These are phyloP conservation scores for Trichomonas vaginalis DNA, from an alignment of 208 protist species.

Conservation along the genomic window DNA sequence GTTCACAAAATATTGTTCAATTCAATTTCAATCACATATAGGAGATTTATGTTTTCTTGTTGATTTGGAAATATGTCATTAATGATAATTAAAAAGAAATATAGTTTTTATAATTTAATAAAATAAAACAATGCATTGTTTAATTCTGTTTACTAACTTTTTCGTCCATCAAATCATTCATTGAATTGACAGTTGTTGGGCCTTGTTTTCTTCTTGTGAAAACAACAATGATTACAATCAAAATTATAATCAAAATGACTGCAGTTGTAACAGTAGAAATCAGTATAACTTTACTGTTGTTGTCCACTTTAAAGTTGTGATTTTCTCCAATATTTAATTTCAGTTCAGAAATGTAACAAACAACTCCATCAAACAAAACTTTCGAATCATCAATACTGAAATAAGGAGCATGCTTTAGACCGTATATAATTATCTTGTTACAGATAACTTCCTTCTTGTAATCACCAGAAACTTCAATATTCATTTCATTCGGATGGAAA, in stretches of 20 bases:
- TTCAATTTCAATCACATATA: too few relatives aligned
- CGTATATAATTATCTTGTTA: neutral
- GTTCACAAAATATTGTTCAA: too few relatives aligned
- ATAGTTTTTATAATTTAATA: too few relatives aligned
- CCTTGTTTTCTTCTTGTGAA: neutral
- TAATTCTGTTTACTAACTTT: too few relatives aligned
- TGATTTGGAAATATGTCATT: too few relatives aligned
- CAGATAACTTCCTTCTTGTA: neutral
- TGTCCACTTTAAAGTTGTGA: neutral
- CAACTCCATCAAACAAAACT: neutral
- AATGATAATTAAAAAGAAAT: too few relatives aligned
- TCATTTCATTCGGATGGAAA: neutral
- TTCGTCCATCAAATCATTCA: too few relatives aligned
- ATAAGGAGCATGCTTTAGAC: neutral
- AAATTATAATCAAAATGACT: neutral
- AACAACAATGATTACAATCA: neutral
- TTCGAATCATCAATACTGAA: neutral
- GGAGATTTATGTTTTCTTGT: too few relatives aligned
- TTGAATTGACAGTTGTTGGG: too few relatives aligned
- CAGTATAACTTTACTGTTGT: neutral
- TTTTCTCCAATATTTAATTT: neutral
- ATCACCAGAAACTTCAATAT: neutral
- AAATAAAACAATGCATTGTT: too few relatives aligned
- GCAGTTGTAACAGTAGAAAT: neutral
- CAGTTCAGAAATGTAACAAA: neutral